phyloP scores from a whole-genome alignment of 345 rosid genomes.

The Corymbia maculata region DNA sequence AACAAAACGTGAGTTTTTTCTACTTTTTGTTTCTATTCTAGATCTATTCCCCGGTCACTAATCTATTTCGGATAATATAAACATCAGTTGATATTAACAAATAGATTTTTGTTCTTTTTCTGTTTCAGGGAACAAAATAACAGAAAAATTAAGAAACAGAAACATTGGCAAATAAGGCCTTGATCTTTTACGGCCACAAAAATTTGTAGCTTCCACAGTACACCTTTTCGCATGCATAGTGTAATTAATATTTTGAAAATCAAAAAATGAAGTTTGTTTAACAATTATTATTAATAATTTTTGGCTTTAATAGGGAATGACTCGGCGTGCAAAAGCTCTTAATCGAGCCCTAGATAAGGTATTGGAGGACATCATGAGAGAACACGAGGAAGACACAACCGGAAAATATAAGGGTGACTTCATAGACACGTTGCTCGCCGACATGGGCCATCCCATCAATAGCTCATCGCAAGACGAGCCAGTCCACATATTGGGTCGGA shows the following conservation, averaged over 20 bases:
- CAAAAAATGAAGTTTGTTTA: background rate
- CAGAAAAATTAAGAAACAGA: too few species aligned
- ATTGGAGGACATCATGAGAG: background rate
- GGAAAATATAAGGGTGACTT: background rate
- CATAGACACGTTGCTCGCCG: background rate
- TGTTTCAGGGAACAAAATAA: fast-evolving
- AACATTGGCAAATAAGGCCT: background rate
- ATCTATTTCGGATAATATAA: fast-evolving
- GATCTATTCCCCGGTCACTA: fast-evolving
- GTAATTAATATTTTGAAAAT: background rate
- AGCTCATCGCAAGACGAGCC: background rate
- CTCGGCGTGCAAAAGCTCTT: background rate
- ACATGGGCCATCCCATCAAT: background rate
- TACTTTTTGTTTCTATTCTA: too few species aligned
- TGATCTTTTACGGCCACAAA: background rate
- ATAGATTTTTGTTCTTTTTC: background rate
- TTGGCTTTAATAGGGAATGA: background rate
- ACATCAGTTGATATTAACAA: fast-evolving
- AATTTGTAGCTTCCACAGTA: background rate
- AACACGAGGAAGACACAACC: background rate
- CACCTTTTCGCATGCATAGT: background rate
- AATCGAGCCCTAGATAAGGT: background rate
- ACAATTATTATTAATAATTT: too few species aligned
- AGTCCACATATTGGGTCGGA: background rate
- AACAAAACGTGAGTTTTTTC: too few species aligned